Evolutionary conservation across 345 rosid species (phyloP), one percentile per base, ranked within the genome.

Genomic region (Syzygium oleosum): DNA sequence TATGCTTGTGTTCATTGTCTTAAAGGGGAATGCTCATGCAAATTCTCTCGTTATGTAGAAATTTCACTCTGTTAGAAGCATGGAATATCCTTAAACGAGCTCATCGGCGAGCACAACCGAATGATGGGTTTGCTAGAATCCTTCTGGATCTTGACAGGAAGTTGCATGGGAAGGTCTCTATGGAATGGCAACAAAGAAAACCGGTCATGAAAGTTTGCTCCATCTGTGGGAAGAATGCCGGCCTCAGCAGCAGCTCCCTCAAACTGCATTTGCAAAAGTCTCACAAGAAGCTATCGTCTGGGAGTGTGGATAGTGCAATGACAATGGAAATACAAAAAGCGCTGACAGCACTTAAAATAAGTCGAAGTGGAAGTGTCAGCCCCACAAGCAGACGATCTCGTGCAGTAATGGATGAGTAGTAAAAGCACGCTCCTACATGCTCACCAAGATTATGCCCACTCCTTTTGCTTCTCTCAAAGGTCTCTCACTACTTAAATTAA

Each of bases 241-340:
- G 99, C 86, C 90, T 98, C 52, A 96, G 98, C 93, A 97, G 98
- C 90, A 94, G 97, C 91, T 97, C 99, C 3, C 94, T 98, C 15
- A 97, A 98, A 90, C 97, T 97, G 83, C 99, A 98, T 90, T 90
- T 98, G 88, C 99, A 97, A 89, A 98, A 97, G 88, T 89, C 95
- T 58, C 99, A 98, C 90, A 96, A 92, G 92, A 95, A 93, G 91
- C 88, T 97, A 53, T 96, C 99, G 49, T 96, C 99, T 22, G 98
- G 99, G 85, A 97, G 99, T 38, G 99, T 98, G 27, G 99, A 97
- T 91, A 97, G 99, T 89, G 99, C 99, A 85, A 98, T 98, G 98
- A 96, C 91, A n/a, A 94, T 95, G 98, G 99, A 97, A 90, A 98
- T 97, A 89, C 96, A 97, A 79, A 98, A 98, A 91, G 98, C 96